These are phyloP conservation scores for Xylaria sp. DNA, from an alignment of 2,329 filamentous ascomycete species.

Conservation along the genomic window DNA sequence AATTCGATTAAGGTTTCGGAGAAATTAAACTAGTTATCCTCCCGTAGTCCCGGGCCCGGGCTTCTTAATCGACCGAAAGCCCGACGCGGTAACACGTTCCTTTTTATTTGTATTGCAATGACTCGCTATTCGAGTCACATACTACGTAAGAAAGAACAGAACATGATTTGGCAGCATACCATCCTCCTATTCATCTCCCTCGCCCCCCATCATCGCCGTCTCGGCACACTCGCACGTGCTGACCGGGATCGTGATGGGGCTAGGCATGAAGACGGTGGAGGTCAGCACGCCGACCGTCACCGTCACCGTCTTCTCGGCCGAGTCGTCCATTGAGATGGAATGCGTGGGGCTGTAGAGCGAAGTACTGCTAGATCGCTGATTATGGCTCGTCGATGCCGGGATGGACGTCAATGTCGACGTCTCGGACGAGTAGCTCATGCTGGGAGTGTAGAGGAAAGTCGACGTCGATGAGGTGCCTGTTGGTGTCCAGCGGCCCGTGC, in stretches of 20 bases:
- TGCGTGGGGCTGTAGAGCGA: background rate
- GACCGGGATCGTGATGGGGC: slow-evolving; percentile 33
- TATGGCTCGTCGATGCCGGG: background rate
- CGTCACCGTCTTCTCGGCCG: slow-evolving; percentile 14
- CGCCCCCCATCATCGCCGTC: background rate
- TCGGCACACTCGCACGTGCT: slow-evolving; percentile 24
- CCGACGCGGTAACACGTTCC: background rate
- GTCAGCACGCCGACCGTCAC: slow-evolving; percentile 33
- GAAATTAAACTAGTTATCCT: background rate
- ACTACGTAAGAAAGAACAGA: slow-evolving; percentile 12
- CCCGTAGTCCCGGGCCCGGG: background rate
- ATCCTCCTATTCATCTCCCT: background rate
- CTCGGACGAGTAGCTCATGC: slow-evolving; percentile 5
- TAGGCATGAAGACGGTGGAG: slow-evolving; percentile 38
- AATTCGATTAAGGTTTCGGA: background rate
- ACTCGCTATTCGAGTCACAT: slow-evolving; percentile 24
- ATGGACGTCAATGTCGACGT: slow-evolving; percentile 28
- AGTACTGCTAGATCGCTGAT: background rate
- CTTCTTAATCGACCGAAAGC: background rate
- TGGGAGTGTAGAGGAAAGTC: background rate
- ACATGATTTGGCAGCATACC: background rate
- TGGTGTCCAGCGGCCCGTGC: slow-evolving; percentile 20
- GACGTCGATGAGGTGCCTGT: background rate
- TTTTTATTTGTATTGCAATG: background rate
- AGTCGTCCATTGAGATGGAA: slow-evolving; percentile 6